These are phyloP conservation scores for Clavispora vitiphila DNA, from an alignment of 805 yeast species.

Conservation along the genomic window DNA sequence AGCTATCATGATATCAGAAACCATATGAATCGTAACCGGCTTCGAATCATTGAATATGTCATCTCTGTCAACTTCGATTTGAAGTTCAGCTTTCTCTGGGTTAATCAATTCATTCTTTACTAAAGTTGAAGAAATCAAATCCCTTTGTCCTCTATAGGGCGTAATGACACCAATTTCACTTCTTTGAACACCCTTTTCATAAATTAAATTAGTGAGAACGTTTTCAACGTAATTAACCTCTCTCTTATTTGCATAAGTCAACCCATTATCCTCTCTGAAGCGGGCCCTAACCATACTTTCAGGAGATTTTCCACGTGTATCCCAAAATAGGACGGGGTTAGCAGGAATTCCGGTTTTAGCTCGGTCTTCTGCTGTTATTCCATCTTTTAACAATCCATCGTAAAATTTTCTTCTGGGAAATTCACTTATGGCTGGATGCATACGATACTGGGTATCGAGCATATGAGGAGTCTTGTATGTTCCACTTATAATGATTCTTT, in stretches of 20 bases:
- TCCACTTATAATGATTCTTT: slow-evolving; percentile 59
- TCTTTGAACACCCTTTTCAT: slow-evolving; percentile 47
- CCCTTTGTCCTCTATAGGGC: slow-evolving; percentile 75
- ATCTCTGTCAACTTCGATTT: slow-evolving; percentile 56
- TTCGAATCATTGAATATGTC: slow-evolving; percentile 45
- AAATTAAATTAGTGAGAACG: slow-evolving; percentile 45
- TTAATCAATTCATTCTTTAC: slow-evolving; percentile 51
- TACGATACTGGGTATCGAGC: slow-evolving; percentile 66
- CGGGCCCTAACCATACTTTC: slow-evolving; percentile 49
- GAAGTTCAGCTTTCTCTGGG: slow-evolving; percentile 45
- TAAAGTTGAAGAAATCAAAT: slow-evolving; percentile 47
- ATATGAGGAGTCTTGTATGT: slow-evolving; percentile 56
- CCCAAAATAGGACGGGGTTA: slow-evolving; percentile 58
- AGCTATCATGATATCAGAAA: slow-evolving; percentile 40
- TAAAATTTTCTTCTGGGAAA: slow-evolving; percentile 54
- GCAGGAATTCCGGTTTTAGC: slow-evolving; percentile 37
- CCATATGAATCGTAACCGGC: slow-evolving; percentile 46
- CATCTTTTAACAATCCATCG: slow-evolving; percentile 47
- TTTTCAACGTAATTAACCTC: slow-evolving; percentile 49
- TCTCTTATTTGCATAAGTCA: slow-evolving; percentile 51
- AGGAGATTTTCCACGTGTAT: slow-evolving; percentile 43
- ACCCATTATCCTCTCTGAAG: slow-evolving; percentile 47
- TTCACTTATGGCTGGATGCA: slow-evolving; percentile 61
- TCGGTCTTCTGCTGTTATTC: slow-evolving; percentile 52
- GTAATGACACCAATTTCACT: slow-evolving; percentile 62